Evolutionary conservation across 2,329 filamentous ascomycete species (phyloP), one percentile per base, ranked within the genome.

Genomic region (Epichloe aotearoae): DNA sequence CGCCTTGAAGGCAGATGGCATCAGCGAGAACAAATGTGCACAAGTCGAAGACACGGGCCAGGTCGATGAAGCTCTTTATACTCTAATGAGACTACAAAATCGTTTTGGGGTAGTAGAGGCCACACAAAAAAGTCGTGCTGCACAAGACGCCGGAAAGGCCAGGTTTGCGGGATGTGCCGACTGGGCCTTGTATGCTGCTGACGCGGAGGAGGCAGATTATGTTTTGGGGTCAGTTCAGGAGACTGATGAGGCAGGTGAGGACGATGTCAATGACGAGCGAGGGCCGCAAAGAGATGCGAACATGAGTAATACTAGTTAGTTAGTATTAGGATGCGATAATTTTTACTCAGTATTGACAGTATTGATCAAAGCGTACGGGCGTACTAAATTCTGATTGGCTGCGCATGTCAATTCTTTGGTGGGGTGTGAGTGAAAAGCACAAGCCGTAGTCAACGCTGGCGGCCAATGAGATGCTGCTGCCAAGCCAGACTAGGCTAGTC

Each of bases 101-200:
- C 50, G 53, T n/a, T 63, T 61, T 43, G 41, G 49, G 0, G 23
- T 30, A 0, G 53, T 58, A 1, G 60, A 64, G 48, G 26, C 44
- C 0, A 34, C 20, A 3, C 47, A 53, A 3, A 55, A 52, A 41
- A 55, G 53, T 10, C 34, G 49, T 26, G 54, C 52, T 1, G 56
- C 55, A 4, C 58, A 56, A 6, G 48, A 57, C 20, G 60, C 56
- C 4, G 47, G 48, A 11, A 52, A 41, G n/a, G 62, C 58, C 0
- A 50, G 54, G 50, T 60, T 61, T 53, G 62, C 61, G 11, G 60
- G 58, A 2, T 60, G 54, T 39, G 57, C 61, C 0, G 61, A 63
- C 38, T 48, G 43, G 40, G 62, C 62, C 1, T 34, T 54, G 7
- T 64, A 57, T 41, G 61, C 62, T 3, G 47, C 47, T 3, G 54